A percentile compares a stretch with the other conserved stretches of the same genome.
Conservation (phyloP, 345 rosid species). For the Moringa oleifera region DNA sequence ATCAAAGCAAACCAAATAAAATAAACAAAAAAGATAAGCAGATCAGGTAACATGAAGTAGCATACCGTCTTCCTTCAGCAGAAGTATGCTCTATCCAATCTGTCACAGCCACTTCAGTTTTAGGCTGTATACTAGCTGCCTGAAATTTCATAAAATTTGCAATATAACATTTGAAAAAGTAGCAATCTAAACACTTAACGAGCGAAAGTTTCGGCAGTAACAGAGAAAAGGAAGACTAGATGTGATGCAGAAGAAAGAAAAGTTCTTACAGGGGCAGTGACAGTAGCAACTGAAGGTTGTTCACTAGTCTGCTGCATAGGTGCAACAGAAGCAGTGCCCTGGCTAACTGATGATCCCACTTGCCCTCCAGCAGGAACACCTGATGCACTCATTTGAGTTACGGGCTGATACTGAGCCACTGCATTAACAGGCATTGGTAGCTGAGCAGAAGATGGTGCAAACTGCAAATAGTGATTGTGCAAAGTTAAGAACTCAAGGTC, state of each 20-base stretch:
- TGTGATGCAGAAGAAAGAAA: not conserved
- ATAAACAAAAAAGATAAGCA: slow-evolving; percentile 7
- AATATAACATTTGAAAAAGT: not conserved
- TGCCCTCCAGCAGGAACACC: slow-evolving; percentile 49
- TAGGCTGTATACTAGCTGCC: slow-evolving; percentile 35
- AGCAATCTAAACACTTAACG: slow-evolving; percentile 3
- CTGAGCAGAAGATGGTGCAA: slow-evolving; percentile 50
- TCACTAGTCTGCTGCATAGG: slow-evolving; percentile 39
- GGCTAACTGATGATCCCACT: slow-evolving; percentile 37
- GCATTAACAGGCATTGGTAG: slow-evolving; percentile 34
- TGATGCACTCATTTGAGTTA: slow-evolving; percentile 45
- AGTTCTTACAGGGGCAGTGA: slow-evolving; percentile 33
- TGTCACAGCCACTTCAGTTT: slow-evolving; percentile 34
- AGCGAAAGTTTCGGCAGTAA: not conserved
- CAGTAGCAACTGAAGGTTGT: slow-evolving; percentile 35
- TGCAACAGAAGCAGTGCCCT: slow-evolving; percentile 29
- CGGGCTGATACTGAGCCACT: slow-evolving; percentile 45
- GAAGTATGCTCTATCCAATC: slow-evolving; percentile 90
- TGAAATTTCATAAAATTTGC: slow-evolving; percentile 23
- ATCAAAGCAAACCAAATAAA: no score
- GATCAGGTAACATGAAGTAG: slow-evolving; percentile 3
- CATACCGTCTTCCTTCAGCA: slow-evolving; percentile 80
- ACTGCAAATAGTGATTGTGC: slow-evolving; percentile 38
- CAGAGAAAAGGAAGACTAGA: slow-evolving; percentile 3
- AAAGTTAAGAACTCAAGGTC: slow-evolving; percentile 11